Evolutionary conservation across 2,329 filamentous ascomycete species (phyloP), one percentile per base, ranked within the genome.

Genomic region (Chalara sp.): DNA sequence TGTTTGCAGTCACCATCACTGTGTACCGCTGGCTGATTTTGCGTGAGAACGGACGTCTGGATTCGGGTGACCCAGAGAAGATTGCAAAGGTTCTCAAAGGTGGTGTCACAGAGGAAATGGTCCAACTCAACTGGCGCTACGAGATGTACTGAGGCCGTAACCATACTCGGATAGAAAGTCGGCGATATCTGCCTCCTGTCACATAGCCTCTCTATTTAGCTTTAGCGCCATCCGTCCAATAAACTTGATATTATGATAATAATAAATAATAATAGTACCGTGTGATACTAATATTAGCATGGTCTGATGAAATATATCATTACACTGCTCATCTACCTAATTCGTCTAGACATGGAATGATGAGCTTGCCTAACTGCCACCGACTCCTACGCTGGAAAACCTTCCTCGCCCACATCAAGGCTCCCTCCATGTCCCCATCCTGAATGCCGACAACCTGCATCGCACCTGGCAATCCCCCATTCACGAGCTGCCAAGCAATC

Each of bases 21-120:
- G 43, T 63, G 6, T 72, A 72, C 48, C 63, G 68, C 12, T 69
- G 66, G 65, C 45, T 68, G 4, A 57, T 72, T 5, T 39, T 65
- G 45, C 65, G 68, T 2, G 69, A 72, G 54, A 72, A 72, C 56
- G 62, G 53, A 35, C 65, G 67, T 1, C 51, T 72, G 46, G 68
- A 71, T 41, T 68, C 68, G 0, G 67, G 64, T 3, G 62, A 69
- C n/a, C 61, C 61, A 1, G 62, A 58, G 3, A 37, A 66, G 48
- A 66, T 72, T 50, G 67, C 63, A 0, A 69, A 70, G 59, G 70
- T 64, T 4, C 61, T 69, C 12, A 70, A 66, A 48, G 67, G 67
- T 3, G 70, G 70, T 6, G 70, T 72, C 4, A 73, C 70, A 1
- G 65, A 69, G 46, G 69, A 73, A 55, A 72, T 72, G 70, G 62